Base-by-base conservation (phyloP, 2,329 filamentous ascomycete genomes). In the Eutypella sp. region DNA sequence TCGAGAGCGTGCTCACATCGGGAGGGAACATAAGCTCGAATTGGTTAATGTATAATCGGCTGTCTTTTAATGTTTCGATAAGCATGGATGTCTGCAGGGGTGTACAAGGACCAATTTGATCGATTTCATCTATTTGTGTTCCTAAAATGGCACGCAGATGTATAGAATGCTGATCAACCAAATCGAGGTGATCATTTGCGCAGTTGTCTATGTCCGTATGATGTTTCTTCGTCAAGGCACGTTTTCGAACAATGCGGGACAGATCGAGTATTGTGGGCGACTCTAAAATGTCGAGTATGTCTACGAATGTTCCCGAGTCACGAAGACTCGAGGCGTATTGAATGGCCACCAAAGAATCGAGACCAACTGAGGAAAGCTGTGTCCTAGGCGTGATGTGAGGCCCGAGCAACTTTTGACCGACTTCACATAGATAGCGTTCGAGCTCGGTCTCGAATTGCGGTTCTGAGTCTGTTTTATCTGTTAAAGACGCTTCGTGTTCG, bases 61-160 rank as follows among this genome's bases (percentile, higher is more conserved):
- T 52, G 48, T 83, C 71, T 16, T 69, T 72, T 3, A 73, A 65
- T 1, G 88, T 91, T 66, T 95, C 89, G 0, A 79, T 73, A 15
- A 96, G 72, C 89, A 96, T 95, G 2, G 88, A 83, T 16, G 76
- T 69, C 57, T 96, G 91, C 9, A 93, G 71, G 13, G 82, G 76
- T 4, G 84, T 91, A 61, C 88, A 93, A 4, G 75, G 75, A 16
- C 75, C 60, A n/a, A 83, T 57, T 20, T 69, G 64, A 27, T 73
- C 65, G 9, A 72, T 50, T 2, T 63, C 45, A 2, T 57, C 49
- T 8, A 53, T 33, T 7, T 63, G 47, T 23, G 52, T 20, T 10
- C 40, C 38, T 13, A 33, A 40, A 56, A 20, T 8, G 25, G 9
- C 20, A 18, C 45, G 51, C 47, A 29, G 49, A 47, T 40, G 46